These are phyloP conservation scores for Fistulifera solaris DNA, from an alignment of 108 stramenopile species.

Conservation along the genomic window DNA sequence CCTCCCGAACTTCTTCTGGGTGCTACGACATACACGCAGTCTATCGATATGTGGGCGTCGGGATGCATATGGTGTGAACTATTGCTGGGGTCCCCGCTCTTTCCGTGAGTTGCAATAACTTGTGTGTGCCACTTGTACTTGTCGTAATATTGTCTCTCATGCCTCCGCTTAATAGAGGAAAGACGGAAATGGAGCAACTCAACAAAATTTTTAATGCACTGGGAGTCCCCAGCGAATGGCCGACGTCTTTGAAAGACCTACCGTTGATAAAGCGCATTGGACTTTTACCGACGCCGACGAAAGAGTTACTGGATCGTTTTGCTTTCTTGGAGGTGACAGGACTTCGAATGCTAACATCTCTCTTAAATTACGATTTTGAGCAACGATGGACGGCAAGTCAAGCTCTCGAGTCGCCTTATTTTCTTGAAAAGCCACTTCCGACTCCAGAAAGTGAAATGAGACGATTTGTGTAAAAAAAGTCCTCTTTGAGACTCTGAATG, in stretches of 20 bases:
- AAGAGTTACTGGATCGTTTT: conserved; percentile 23
- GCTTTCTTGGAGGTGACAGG: conserved; percentile 22
- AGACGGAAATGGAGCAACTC: conserved; percentile 70
- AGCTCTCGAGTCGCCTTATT: conserved; percentile 36
- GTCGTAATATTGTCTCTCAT: conserved; percentile 44
- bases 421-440: conserved; percentile 26
- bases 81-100: conserved; percentile 60
- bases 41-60: conserved; percentile 76
- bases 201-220: conserved; percentile 57
- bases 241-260: not conserved
- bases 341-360: conserved; percentile 29
- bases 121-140: conserved; percentile 49
- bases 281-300: not conserved
- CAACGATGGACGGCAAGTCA: conserved; percentile 44
- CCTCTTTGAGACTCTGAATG: too few species aligned
- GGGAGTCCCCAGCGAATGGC: conserved; percentile 34
- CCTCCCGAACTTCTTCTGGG: conserved; percentile 78
- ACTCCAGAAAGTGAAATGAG: conserved; percentile 1
- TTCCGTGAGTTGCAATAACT: conserved; percentile 45
- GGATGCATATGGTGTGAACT: conserved; percentile 89
- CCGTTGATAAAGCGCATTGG: not conserved
- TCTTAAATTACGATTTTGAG: conserved; percentile 45
- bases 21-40: conserved; percentile 35
- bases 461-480: too few species aligned
- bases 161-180: conserved; percentile 36